phyloP scores from a whole-genome alignment of 805 yeast genomes.

The Hanseniaspora clermontiae region DNA sequence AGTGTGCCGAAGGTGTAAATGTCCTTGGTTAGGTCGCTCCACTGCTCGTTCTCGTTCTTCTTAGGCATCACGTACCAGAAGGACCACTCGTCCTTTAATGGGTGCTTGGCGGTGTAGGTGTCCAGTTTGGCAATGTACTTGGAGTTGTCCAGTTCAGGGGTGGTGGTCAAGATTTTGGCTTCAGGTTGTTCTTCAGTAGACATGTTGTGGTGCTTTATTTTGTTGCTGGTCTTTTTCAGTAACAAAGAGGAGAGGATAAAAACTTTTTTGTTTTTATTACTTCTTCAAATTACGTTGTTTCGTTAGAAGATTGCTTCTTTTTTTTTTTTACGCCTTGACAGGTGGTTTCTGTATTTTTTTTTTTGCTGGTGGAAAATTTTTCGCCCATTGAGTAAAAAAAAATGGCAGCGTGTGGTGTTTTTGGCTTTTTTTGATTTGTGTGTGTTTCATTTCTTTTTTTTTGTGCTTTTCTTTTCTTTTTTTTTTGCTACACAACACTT shows the following conservation, averaged over 20 bases:
- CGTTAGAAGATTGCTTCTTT: background rate
- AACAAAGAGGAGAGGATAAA: background rate
- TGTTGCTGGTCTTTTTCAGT: background rate
- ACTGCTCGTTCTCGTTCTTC: conserved; percentile 61
- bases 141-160: background rate
- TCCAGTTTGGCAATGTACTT: conserved; percentile 17
- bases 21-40: conserved; percentile 87
- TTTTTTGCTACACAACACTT: background rate
- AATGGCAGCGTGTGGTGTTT: no score
- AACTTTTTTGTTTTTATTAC: no score
- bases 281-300: background rate
- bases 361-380: background rate
- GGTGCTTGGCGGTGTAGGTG: conserved; percentile 43
- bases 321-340: background rate
- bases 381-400: background rate
- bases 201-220: conserved; percentile 17
- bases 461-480: background rate
- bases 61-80: conserved; percentile 96
- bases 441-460: background rate
- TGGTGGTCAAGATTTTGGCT: background rate
- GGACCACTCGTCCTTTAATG: conserved; percentile 84
- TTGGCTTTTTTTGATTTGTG: no score
- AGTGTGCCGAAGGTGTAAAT: conserved; percentile 87
- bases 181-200: conserved; percentile 28
- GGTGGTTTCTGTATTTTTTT: background rate